phyloP scores from a whole-genome alignment of 108 stramenopile species.

The Seminavis robusta region DNA sequence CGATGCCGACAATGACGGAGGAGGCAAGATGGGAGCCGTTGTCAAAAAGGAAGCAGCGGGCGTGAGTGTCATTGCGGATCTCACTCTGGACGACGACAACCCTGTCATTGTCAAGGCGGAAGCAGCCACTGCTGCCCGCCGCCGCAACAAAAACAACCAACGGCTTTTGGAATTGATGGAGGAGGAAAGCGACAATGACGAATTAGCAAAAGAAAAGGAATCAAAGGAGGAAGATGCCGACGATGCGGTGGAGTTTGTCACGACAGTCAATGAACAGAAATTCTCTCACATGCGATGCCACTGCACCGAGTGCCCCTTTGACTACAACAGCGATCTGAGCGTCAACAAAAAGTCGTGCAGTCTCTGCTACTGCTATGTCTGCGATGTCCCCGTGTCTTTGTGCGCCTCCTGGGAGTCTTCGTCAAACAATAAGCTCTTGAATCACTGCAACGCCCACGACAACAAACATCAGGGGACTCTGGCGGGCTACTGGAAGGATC shows the following conservation, averaged over 20 bases:
- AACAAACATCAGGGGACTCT: no score
- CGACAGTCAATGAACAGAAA: conserved; percentile 11
- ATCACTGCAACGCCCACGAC: no score
- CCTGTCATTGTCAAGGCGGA: neutral
- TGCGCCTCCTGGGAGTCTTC: no score
- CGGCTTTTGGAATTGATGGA: neutral
- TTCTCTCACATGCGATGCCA: conserved; percentile 34
- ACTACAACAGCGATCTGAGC: neutral
- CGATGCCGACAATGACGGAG: neutral
- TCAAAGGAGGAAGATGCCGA: conserved; percentile 10
- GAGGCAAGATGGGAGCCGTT: neutral
- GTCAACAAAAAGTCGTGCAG: conserved; percentile 22
- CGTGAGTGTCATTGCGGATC: neutral
- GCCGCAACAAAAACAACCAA: neutral
- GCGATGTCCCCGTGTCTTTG: conserved; percentile 18
- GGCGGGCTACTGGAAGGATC: no score
- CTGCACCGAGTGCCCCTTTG: conserved; percentile 26
- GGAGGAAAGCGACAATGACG: neutral
- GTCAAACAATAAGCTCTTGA: no score
- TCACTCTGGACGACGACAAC: neutral
- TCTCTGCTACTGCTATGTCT: conserved; percentile 41
- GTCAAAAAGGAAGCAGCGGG: neutral
- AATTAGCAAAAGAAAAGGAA: no score
- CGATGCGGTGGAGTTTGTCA: conserved; percentile 25
- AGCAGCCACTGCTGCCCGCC: neutral